phyloP scores from a whole-genome alignment of 2,329 filamentous ascomycete genomes.

The Teratosphaeria gauchensis region DNA sequence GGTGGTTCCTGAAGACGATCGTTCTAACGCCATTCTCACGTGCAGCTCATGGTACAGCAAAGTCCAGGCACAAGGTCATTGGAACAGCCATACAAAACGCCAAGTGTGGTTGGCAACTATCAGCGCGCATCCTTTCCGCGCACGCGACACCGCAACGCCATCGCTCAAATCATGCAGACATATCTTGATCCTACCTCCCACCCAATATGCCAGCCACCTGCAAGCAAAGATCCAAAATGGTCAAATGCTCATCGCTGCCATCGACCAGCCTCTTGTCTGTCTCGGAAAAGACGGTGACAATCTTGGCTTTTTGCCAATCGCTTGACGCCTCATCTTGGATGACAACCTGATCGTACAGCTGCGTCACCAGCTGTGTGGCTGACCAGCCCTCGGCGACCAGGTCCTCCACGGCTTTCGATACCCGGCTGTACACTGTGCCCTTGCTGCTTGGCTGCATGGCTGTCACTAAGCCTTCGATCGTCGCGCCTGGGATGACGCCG shows the following conservation, averaged over 20 bases:
- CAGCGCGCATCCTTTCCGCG: background rate
- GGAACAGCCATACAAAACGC: background rate
- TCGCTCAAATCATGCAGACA: background rate
- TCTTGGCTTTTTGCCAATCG: constrained; percentile 81
- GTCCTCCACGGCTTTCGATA: constrained; percentile 74
- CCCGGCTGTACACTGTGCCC: constrained; percentile 53
- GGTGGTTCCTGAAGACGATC: background rate
- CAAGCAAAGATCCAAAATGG: constrained; percentile 74
- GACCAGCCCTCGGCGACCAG: constrained; percentile 97
- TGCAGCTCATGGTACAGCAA: background rate
- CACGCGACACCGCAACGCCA: background rate
- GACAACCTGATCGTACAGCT: constrained; percentile 75
- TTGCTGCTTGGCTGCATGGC: constrained; percentile 59
- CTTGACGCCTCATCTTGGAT: constrained; percentile 69
- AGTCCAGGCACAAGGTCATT: background rate
- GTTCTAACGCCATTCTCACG: background rate
- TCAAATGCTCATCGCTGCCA: constrained; percentile 88
- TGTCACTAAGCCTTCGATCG: constrained; percentile 59
- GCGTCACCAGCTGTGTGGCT: constrained; percentile 73
- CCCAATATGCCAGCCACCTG: constrained; percentile 44
- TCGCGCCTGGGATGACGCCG: constrained; percentile 73
- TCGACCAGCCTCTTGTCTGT: constrained; percentile 90
- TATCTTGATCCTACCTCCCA: background rate
- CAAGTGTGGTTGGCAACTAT: background rate
- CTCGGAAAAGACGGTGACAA: constrained; percentile 74